These are phyloP conservation scores for Batrachochytrium dendrobatidis DNA, from an alignment of 371 early-diverging fungal genomes.

Conservation along the genomic window DNA sequence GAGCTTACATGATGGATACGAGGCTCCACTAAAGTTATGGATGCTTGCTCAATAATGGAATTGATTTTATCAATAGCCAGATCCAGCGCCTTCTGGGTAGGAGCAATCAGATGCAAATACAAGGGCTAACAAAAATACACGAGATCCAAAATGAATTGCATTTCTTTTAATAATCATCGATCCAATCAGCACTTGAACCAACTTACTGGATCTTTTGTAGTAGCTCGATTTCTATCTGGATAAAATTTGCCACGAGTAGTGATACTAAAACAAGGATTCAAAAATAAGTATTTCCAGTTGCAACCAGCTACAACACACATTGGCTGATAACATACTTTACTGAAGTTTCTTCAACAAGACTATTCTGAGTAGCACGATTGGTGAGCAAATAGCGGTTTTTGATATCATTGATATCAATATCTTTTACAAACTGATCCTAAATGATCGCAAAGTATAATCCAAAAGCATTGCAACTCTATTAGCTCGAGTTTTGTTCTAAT, in stretches of 20 bases:
- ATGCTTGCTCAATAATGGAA: conserved; percentile 58
- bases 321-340: conserved; percentile 42
- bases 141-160: background rate
- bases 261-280: conserved; percentile 35
- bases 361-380: conserved; percentile 61
- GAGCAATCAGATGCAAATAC: conserved; percentile 65
- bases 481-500: background rate
- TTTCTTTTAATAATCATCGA: background rate
- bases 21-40: conserved; percentile 15
- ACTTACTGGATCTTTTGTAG: conserved; percentile 57
- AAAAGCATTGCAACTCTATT: background rate
- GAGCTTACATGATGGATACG: background rate
- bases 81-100: conserved; percentile 59
- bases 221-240: conserved; percentile 60
- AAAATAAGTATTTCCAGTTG: background rate
- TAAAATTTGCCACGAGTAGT: conserved; percentile 79
- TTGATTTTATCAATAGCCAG: conserved; percentile 61
- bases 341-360: conserved; percentile 62
- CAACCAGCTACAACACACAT: background rate
- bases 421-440: conserved; percentile 13
- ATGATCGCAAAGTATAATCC: background rate
- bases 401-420: conserved; percentile 62
- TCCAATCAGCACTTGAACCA: background rate
- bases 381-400: conserved; percentile 73
- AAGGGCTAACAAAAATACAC: conserved; percentile 38